Evolutionary conservation across 2,329 filamentous ascomycete genomes (phyloP), one percentile per base, ranked within the genome.

Genomic region (Cladosporium sp.): DNA sequence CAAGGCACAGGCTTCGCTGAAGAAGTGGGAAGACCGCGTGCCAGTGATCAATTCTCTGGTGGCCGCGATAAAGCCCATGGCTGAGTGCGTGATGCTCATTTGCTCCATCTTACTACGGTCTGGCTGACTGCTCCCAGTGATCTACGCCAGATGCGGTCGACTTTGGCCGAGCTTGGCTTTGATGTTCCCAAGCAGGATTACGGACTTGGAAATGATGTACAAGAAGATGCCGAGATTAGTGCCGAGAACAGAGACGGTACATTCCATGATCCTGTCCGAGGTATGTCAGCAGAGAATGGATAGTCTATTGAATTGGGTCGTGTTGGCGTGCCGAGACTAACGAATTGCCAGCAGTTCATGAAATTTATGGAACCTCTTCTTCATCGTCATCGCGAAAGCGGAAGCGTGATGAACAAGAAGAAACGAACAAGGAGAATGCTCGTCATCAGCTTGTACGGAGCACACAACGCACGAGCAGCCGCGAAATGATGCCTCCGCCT

Each of bases 401-500:
- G 5, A 70, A 73, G 28, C 69, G 70, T 3, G 61, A 65, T 30
- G 60, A 66, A 6, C 64, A 66, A n/a, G 55, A 60, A 17, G 8
- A 2, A 9, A 5, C 20, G 14, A 45, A 3, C 30, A 34, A 5
- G 8, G 30, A 34, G 6, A 25, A 6, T 3, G 3, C 25, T 6
- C 3, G 25, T 3, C 25, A 25, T 6, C 25, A 25, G 6, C 11
- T 9, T 9, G 11, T 34, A 34, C 43, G 25, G 9, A 17, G 17
- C 22, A 8, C 65, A 6, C 34, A 61, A 28, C 45, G 59, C 39
- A 40, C 39, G 25, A 58, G 60, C 20, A 69, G 70, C 55, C 69
- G 70, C 39, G 70, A 75, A 15, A 47, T 66, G 11, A 77, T 76
- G 75, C 74, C 74, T 39, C 75, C 74, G 4, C 75, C 74, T 5